Evolutionary conservation across 495 filamentous ascomycete species (phyloP), one percentile per base, ranked within the genome.

Genomic region (Daldinia caldariorum): DNA sequence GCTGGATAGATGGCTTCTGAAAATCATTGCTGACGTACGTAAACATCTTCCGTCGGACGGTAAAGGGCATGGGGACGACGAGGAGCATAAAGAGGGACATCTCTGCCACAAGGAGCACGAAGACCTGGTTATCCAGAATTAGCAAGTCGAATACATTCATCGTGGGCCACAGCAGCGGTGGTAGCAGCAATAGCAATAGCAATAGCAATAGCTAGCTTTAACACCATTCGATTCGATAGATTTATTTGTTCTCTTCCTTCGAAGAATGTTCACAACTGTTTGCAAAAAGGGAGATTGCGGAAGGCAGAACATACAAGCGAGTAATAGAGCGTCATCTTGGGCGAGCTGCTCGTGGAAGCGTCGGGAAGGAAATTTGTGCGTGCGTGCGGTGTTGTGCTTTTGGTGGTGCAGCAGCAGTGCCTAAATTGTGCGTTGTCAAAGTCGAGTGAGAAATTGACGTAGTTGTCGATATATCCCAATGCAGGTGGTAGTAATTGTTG

Each of bases 311-410:
- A 77, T 92, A 97, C 95, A 61, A 99, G 88, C 74, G 88, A 94
- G 87, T 97, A 99, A 86, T 99, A 99, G 79, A 99, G 94, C 81
- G 96, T 99, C 95, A 99, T 99, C 66, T 80, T 90, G 87, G 53
- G 32, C n/a, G 32, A 37, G 13, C 58, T 51, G 22, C 51, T 72
- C 38, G 68, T 29, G 63, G 67, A 69, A 69, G 60, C 29, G 63
- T 70, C 66, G 65, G 65, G 62, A 67, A 71, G 61, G 66, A 69
- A 43, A 18, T 57, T 56, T 56, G 34, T 35, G 31, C 12, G 18
- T 37, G 32, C 32, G 34, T 47, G 16, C 18, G 18, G 16, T 47
- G 34, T 26, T 35, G 16, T 35, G 16, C 10, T 58, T 29, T 26
- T 26, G 26, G 26, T 26, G 12, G 35, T 31, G 37, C 58, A 71